Evolutionary conservation across 1,284 basidiomycete genomes (phyloP), one percentile per base, ranked within the genome.

Genomic region (Irpex sp.): DNA sequence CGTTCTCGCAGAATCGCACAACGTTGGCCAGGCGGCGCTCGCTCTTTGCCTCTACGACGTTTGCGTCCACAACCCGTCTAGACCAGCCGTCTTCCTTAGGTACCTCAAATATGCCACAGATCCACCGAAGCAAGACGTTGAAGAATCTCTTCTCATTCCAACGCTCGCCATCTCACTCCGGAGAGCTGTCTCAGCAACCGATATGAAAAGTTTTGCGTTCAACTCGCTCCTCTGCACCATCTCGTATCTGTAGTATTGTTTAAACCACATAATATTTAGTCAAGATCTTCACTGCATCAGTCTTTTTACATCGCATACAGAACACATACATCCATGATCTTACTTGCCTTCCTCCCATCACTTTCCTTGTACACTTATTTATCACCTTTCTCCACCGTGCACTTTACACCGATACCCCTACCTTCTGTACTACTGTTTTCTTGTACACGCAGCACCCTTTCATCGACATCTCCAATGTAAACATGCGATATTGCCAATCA

Each of bases 101-200:
- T 34, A 1, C 37, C 15, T 26, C 63, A 54, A 40, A 60, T 9
- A 44, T 56, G 21, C 26, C 60, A 38, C 26, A 63, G 49, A 62
- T 68, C 9, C 44, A 62, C 40, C 62, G 63, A 60, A 66, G 62
- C 58, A 62, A 62, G 59, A 66, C 70, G 38, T 61, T 70, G 57
- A 68, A 68, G 66, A 68, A 63, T 60, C 52, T 71, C 8, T 63
- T 65, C 57, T 60, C 64, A 51, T 69, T 72, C 63, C 68, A 70
- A 38, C 70, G 70, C 21, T 68, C 70, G 1, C 54, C 34, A 11
- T 56, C 54, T 6, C 17, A 26, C 3, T 21, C 49, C 8, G 49
- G 21, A 9, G 49, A 52, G n/a, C 40, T 47, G 6, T 34, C 31
- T 5, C 40, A 47, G 3, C 40, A n/a, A 47, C 11, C 40, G 40